Conservation (phyloP, 1,284 basidiomycete species). For the Earliella scabrosa region DNA sequence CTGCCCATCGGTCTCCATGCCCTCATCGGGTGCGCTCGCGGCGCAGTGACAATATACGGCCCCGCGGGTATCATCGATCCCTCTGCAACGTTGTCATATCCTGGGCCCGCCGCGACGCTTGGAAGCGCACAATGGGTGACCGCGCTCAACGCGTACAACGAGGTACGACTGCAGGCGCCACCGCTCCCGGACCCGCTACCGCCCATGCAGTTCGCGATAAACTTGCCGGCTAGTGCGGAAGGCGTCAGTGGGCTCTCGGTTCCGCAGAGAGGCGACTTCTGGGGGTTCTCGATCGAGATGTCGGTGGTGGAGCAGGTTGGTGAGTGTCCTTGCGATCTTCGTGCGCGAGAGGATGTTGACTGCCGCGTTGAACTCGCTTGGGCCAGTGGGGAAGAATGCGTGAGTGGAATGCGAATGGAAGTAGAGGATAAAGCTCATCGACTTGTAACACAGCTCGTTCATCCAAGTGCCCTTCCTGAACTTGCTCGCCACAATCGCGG, state of each 20-base stretch:
- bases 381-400: constrained; percentile 61
- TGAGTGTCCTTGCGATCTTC: constrained; percentile 40
- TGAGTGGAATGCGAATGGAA: constrained; percentile 31
- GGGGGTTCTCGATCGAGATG: constrained; percentile 77
- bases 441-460: constrained; percentile 39
- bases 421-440: not conserved
- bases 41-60: constrained; percentile 22
- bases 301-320: constrained; percentile 67
- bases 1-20: not conserved
- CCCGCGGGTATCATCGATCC: constrained; percentile 12
- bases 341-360: too few relatives aligned
- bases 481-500: constrained; percentile 64
- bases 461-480: constrained; percentile 73
- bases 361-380: too few relatives aligned
- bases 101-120: constrained; percentile 3
- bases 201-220: constrained; percentile 29
- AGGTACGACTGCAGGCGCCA: constrained; percentile 24
- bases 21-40: not conserved
- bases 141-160: constrained; percentile 26
- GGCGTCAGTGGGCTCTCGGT: constrained; percentile 49
- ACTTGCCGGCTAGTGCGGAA: constrained; percentile 25
- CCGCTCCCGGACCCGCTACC: constrained; percentile 20
- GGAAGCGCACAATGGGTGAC: constrained; percentile 14
- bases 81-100: constrained; percentile 1
- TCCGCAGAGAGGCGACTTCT: constrained; percentile 60